Conservation (phyloP, 805 yeast species). For the Brettanomyces custersianus region DNA sequence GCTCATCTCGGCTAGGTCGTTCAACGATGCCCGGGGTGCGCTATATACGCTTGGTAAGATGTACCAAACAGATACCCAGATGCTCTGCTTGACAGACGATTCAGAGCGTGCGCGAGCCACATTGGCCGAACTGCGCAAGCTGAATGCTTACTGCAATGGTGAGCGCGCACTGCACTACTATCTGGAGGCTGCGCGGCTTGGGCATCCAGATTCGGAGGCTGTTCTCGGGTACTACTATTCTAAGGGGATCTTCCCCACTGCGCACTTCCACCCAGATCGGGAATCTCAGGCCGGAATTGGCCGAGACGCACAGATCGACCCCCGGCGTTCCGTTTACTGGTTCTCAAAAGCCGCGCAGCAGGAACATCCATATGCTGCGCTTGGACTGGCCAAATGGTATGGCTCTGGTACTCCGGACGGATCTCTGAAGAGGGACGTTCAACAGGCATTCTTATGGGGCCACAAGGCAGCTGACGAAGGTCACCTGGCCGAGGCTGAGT, state of each 20-base stretch:
- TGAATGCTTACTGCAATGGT: slow-evolving; percentile 26
- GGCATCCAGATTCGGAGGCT: slow-evolving; percentile 61
- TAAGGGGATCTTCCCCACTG: slow-evolving; percentile 40
- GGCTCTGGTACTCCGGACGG: slow-evolving; percentile 53
- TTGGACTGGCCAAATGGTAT: slow-evolving; percentile 72
- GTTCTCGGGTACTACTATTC: slow-evolving; percentile 67
- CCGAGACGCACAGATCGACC: slow-evolving; percentile 30
- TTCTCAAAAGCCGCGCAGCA: slow-evolving; percentile 58
- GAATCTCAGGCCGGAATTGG: slow-evolving; percentile 22
- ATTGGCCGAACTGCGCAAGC: slow-evolving; percentile 23
- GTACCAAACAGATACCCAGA: slow-evolving; percentile 26
- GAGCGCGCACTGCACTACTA: slow-evolving; percentile 42
- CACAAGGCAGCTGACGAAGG: slow-evolving; percentile 52
- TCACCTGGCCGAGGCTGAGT: slow-evolving; percentile 49
- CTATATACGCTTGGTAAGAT: slow-evolving; percentile 27
- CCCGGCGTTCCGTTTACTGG: slow-evolving; percentile 62
- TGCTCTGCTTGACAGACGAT: slow-evolving; percentile 18
- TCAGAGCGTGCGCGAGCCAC: slow-evolving; percentile 24
- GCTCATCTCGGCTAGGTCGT: slow-evolving; percentile 25
- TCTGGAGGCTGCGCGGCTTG: slow-evolving; percentile 48
- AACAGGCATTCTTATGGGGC: slow-evolving; percentile 64
- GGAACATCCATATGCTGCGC: slow-evolving; percentile 59
- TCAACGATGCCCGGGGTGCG: slow-evolving; percentile 26
- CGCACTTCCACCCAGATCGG: slow-evolving; percentile 24
- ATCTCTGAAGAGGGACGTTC: slow-evolving; percentile 44